Evolutionary conservation across 768 basidiomycete species (phyloP).

Genomic region (Mycena rosella): DNA sequence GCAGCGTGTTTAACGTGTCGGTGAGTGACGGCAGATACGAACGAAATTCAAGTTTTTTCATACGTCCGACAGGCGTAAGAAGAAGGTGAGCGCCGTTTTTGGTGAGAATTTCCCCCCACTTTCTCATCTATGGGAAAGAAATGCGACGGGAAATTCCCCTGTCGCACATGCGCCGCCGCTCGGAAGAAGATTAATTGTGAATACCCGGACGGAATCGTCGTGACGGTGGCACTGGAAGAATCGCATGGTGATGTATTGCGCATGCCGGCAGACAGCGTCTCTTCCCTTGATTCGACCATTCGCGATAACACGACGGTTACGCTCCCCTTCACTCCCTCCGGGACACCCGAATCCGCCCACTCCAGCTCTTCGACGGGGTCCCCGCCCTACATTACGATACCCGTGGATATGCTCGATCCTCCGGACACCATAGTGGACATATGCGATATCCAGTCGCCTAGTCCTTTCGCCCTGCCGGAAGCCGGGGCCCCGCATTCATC

Average conservation of each 20-base stretch:
- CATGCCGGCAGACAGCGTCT: neutral
- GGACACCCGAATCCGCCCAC: neutral
- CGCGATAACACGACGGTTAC: neutral
- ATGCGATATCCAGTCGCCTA: neutral
- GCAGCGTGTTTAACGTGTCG: constrained; percentile 31
- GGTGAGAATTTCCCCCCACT: too few species aligned
- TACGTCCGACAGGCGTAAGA: constrained; percentile 19
- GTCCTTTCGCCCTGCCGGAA: neutral
- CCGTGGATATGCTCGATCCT: neutral
- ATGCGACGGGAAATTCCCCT: constrained; percentile 27
- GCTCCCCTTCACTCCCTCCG: neutral
- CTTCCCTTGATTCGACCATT: neutral
- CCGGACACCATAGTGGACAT: neutral
- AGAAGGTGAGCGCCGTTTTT: constrained; percentile 10
- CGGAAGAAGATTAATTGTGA: constrained; percentile 23
- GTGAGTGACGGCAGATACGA: neutral
- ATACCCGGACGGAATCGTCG: constrained; percentile 12
- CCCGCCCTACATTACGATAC: neutral
- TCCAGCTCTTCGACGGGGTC: neutral
- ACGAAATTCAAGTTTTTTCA: neutral
- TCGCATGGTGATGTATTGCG: neutral
- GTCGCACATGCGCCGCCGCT: constrained; percentile 15
- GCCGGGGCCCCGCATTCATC: neutral
- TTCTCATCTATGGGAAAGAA: too few species aligned
- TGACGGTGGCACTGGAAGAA: neutral